These are phyloP conservation scores for Boletus vinaceobasis DNA, from an alignment of 768 basidiomycete species.

Conservation along the genomic window DNA sequence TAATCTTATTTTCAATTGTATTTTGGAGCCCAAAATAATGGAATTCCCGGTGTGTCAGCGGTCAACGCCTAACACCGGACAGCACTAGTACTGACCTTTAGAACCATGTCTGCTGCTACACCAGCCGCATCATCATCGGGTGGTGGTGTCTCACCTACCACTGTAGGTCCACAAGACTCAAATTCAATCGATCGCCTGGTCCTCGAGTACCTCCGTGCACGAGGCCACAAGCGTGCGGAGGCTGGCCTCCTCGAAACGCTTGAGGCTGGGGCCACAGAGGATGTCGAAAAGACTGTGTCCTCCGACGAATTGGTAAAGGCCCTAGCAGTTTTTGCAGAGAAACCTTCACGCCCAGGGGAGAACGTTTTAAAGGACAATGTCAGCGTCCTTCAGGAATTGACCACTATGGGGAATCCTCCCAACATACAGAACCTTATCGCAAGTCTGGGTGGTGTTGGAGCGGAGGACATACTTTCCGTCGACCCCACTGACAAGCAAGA, in stretches of 20 bases:
- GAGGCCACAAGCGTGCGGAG: conserved; percentile 47
- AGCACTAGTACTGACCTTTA: not conserved
- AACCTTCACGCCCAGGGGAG: conserved; percentile 62
- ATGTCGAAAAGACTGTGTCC: conserved; percentile 37
- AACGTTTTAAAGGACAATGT: conserved; percentile 66
- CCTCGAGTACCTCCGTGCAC: conserved; percentile 46
- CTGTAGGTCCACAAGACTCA: conserved; percentile 27
- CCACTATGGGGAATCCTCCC: conserved; percentile 63
- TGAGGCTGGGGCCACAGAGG: conserved; percentile 31
- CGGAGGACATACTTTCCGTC: conserved; percentile 75
- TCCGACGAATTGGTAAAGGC: conserved; percentile 53
- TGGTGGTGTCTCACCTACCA: conserved; percentile 31
- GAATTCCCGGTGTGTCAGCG: too few species aligned
- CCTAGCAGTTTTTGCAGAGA: conserved; percentile 67
- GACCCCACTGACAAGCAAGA: conserved; percentile 86
- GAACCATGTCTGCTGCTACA: conserved; percentile 29
- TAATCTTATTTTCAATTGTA: too few species aligned
- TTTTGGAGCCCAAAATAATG: too few species aligned
- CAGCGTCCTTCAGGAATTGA: conserved; percentile 65
- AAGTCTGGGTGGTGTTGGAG: conserved; percentile 73
- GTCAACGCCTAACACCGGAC: too few species aligned
- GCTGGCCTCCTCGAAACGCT: conserved; percentile 40
- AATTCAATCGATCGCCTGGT: conserved; percentile 39
- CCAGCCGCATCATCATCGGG: conserved; percentile 35
- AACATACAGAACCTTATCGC: conserved; percentile 75